Conservation (phyloP, 768 basidiomycete genomes). For the Crepidotus variabilis region DNA sequence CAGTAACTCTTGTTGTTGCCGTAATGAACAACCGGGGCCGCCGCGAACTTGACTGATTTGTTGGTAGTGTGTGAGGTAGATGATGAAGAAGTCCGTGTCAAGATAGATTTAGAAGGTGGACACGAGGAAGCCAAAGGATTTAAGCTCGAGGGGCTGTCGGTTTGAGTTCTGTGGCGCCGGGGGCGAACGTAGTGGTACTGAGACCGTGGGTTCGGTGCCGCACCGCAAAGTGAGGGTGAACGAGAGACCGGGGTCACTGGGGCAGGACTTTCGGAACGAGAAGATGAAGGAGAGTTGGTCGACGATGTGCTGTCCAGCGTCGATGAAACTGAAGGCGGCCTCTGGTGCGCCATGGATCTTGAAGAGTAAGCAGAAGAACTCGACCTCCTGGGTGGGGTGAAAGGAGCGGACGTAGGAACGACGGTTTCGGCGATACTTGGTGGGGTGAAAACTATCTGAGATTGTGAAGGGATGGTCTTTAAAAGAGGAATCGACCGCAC, state of each 20-base stretch:
- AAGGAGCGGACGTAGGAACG: constrained; percentile 14
- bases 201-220: constrained; percentile 11
- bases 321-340: constrained; percentile 25
- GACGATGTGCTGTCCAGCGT: constrained; percentile 24
- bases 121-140: constrained; percentile 17
- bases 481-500: constrained; percentile 29
- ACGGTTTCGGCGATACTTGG: constrained; percentile 15
- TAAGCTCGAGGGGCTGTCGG: constrained; percentile 7
- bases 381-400: constrained; percentile 13
- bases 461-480: constrained; percentile 29
- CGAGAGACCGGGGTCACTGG: constrained; percentile 21
- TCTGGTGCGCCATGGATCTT: constrained; percentile 8
- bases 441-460: constrained; percentile 24
- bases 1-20: constrained; percentile 25
- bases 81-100: constrained; percentile 49
- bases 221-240: constrained; percentile 10
- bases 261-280: constrained; percentile 23
- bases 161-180: constrained; percentile 11
- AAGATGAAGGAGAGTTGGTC: constrained; percentile 22
- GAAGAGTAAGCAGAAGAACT: not conserved
- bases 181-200: constrained; percentile 17
- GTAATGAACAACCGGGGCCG: constrained; percentile 60
- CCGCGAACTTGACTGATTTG: constrained; percentile 71
- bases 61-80: constrained; percentile 34
- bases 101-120: constrained; percentile 54